Base-by-base conservation (phyloP, 768 basidiomycete genomes). In the Nidularia pulvinata region DNA sequence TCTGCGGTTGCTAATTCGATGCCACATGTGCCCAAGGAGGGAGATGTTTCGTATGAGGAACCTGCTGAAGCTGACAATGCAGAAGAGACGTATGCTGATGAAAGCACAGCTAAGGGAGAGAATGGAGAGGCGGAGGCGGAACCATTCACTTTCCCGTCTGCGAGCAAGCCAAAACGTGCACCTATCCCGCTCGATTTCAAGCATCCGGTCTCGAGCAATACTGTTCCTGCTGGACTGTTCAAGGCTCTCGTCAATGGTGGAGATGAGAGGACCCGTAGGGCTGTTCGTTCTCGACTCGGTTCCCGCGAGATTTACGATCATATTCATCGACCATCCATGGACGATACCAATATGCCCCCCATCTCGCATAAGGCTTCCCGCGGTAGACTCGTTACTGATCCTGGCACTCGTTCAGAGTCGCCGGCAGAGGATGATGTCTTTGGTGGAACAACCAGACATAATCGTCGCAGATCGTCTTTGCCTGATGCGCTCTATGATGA, bases 201-300 rank as follows among this genome's bases (percentile, higher is more conserved):
- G 53, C 76, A 78, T 46, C 70, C 71, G 32, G 61, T 70, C 10
- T 76, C 77, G 7, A 83, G 75, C 34, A 91, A 90, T 60, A 93
- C 89, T 5, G 86, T 93, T 7, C 92, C 92, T 16, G 92, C 92
- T 34, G 90, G 90, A 2, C 63, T 93, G 52, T 94, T 94, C 80
- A 93, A 93, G 71, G 88, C 89, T 9, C 75, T 91, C 48, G 84
- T 80, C 30, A 80, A 71, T 49, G 53, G 50, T 43, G 72, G 69
- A 14, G 89, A 92, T 45, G 89, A 89, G 56, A 78, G 86, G 44
- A 85, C 86, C 2, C 81, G 89, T 52, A 76, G 83, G 45, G 76
- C 75, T 45, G 88, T 90, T n/a, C 86, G 89, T 46, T 92, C 91
- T 19, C 79, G 90, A 36, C 77, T 92, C 53, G 76, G 82, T 64